These are phyloP conservation scores for Hydrangea macrophylla DNA, from an alignment of 148 eudicot genomes.

Conservation along the genomic window DNA sequence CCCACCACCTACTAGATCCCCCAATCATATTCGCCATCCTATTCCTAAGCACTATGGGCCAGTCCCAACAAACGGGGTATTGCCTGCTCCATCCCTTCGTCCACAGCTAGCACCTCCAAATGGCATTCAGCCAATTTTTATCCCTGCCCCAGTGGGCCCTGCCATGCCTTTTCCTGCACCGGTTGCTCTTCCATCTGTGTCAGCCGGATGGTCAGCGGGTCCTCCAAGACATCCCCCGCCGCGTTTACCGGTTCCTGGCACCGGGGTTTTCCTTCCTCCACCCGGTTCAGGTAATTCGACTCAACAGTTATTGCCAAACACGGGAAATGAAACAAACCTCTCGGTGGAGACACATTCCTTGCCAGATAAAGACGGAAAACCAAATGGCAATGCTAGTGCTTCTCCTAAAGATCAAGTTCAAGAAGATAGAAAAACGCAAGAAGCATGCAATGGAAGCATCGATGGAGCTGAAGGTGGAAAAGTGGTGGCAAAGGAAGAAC, in stretches of 20 bases:
- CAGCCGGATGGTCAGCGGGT: conserved; percentile 38
- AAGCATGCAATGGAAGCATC: conserved; percentile 26
- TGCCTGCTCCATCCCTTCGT: conserved; percentile 33
- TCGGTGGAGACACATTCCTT: conserved; percentile 10
- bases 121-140: conserved; percentile 40
- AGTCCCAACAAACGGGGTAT: conserved; percentile 36
- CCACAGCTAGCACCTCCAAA: conserved; percentile 35
- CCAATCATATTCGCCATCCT: conserved; percentile 36
- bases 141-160: conserved; percentile 33
- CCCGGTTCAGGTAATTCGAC: conserved; percentile 38
- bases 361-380: conserved; percentile 22
- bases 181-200: conserved; percentile 40
- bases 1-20: conserved; percentile 39
- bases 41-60: conserved; percentile 43
- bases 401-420: conserved; percentile 10
- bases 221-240: conserved; percentile 44
- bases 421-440: conserved; percentile 14
- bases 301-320: conserved; percentile 6
- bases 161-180: conserved; percentile 40
- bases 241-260: conserved; percentile 53
- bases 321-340: conserved; percentile 15
- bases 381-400: conserved; percentile 7
- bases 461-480: conserved; percentile 18
- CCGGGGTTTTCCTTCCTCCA: conserved; percentile 69
- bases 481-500: conserved; percentile 8